Evolutionary conservation across 2,329 filamentous ascomycete genomes (phyloP).

Genomic region (Escovopsis sp.): DNA sequence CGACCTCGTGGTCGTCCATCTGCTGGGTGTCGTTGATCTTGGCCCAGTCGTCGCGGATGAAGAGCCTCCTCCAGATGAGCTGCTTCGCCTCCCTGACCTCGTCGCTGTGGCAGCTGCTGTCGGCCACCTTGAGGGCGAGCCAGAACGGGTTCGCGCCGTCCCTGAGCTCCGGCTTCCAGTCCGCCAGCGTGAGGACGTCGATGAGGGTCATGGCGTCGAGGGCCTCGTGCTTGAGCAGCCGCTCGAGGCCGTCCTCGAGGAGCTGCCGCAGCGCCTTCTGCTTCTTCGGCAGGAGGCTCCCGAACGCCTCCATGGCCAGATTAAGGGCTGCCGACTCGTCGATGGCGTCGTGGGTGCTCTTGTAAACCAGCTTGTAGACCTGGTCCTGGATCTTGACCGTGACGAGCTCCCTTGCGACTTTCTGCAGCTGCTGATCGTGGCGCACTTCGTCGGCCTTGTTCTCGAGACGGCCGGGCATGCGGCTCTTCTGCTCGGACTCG

Average conservation of each 20-base stretch:
- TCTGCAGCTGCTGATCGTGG: constrained; percentile 30
- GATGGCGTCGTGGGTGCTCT: constrained; percentile 55
- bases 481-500: constrained; percentile 26
- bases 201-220: constrained; percentile 53
- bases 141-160: constrained; percentile 60
- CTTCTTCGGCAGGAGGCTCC: constrained; percentile 38
- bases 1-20: constrained; percentile 55
- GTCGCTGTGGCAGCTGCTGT: constrained; percentile 38
- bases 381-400: constrained; percentile 68
- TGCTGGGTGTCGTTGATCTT: constrained; percentile 62
- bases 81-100: constrained; percentile 43
- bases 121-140: constrained; percentile 50
- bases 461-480: constrained; percentile 21
- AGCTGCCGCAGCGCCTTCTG: constrained; percentile 53
- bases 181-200: constrained; percentile 66
- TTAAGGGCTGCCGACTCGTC: constrained; percentile 68
- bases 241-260: constrained; percentile 54
- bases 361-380: constrained; percentile 56
- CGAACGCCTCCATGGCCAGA: constrained; percentile 57
- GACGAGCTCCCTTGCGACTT: constrained; percentile 48
- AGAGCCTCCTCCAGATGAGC: constrained; percentile 76
- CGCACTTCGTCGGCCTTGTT: constrained; percentile 19
- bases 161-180: constrained; percentile 27
- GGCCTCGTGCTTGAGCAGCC: constrained; percentile 56
- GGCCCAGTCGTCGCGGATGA: constrained; percentile 74